A percentile compares a stretch with the other conserved stretches of the same genome.
phyloP scores from a whole-genome alignment of 345 rosid genomes.

The Cardamine resedifolia region DNA sequence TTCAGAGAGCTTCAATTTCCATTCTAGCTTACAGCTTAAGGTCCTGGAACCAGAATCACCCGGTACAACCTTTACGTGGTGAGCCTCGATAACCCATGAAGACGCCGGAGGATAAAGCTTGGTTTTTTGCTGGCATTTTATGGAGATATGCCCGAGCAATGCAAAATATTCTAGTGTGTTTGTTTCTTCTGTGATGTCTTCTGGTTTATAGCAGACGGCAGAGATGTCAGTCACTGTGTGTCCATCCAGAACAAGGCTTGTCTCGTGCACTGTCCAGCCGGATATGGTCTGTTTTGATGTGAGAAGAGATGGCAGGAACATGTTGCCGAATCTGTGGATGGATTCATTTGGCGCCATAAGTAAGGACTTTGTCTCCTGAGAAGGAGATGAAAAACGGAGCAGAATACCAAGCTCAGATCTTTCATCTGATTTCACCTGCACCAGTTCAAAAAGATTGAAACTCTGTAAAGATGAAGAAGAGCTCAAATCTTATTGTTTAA shows the following conservation, averaged over 20 bases:
- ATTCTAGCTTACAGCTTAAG: conserved; percentile 50
- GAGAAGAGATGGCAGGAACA: conserved; percentile 42
- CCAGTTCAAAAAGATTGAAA: conserved; percentile 8
- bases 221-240: conserved; percentile 53
- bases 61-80: conserved; percentile 42
- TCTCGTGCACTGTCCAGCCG: conserved; percentile 51
- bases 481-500: neutral
- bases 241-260: conserved; percentile 45
- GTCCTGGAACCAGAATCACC: conserved; percentile 40
- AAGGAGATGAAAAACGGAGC: conserved; percentile 51
- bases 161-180: conserved; percentile 45
- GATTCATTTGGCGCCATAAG: conserved; percentile 51
- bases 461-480: conserved; percentile 4
- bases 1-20: conserved; percentile 48
- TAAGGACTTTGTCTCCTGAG: conserved; percentile 39
- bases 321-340: conserved; percentile 43
- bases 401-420: conserved; percentile 56
- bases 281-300: conserved; percentile 32
- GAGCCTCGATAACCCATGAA: conserved; percentile 55
- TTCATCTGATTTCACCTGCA: conserved; percentile 64
- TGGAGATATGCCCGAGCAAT: conserved; percentile 63
- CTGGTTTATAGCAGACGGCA: conserved; percentile 56
- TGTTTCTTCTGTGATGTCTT: conserved; percentile 26
- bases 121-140: conserved; percentile 35
- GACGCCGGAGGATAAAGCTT: conserved; percentile 48